Evolutionary conservation across 1,284 basidiomycete genomes (phyloP).

Genomic region (Meripilus lineatus): DNA sequence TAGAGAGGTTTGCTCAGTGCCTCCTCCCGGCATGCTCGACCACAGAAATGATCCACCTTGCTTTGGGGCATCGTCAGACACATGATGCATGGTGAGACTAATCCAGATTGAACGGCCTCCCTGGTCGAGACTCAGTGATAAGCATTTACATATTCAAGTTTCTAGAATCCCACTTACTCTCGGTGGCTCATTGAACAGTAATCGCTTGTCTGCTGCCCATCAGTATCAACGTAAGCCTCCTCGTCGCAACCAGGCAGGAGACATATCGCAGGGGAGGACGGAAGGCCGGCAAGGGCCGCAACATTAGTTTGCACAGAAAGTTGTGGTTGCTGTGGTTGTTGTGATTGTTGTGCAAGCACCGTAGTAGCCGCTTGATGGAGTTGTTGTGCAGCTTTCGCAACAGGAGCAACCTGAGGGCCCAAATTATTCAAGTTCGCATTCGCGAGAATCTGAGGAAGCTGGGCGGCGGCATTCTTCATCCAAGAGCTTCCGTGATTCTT

Average conservation of each 20-base stretch:
- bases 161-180: conserved; percentile 35
- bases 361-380: neutral
- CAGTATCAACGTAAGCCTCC: conserved; percentile 41
- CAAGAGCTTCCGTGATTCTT: neutral
- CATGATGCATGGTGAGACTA: conserved; percentile 46
- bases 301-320: neutral
- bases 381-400: neutral
- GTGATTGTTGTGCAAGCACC: no score
- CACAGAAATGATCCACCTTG: conserved; percentile 47
- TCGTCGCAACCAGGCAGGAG: conserved; percentile 46
- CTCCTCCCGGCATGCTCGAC: conserved; percentile 43
- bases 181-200: conserved; percentile 49
- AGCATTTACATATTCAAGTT: neutral
- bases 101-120: conserved; percentile 43
- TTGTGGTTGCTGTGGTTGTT: neutral
- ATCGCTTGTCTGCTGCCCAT: conserved; percentile 38
- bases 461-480: conserved; percentile 7
- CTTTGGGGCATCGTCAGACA: conserved; percentile 47
- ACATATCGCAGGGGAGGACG: conserved; percentile 28
- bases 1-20: conserved; percentile 34
- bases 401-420: no score
- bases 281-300: neutral
- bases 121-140: conserved; percentile 21
- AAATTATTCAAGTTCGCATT: neutral
- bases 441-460: conserved; percentile 7